Evolutionary conservation across 352 stramenopile species (phyloP).

Genomic region (Phytophthora macrochlamydospora): DNA sequence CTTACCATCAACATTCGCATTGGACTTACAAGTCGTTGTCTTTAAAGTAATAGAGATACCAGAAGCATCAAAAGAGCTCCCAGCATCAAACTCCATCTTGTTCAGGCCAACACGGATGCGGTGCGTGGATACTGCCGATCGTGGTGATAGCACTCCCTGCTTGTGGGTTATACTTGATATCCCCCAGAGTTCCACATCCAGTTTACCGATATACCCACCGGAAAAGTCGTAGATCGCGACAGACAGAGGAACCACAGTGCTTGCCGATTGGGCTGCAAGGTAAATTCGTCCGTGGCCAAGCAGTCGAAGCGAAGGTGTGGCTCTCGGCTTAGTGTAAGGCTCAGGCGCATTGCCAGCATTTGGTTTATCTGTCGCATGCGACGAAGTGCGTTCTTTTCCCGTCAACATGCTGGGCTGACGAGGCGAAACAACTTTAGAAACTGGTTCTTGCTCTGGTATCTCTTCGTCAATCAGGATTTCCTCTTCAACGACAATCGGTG

Average conservation of each 20-base stretch:
- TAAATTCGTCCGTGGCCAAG: slow-evolving; percentile 39
- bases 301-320: slow-evolving; percentile 27
- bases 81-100: slow-evolving; percentile 32
- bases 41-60: slow-evolving; percentile 39
- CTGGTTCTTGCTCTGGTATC: slow-evolving; percentile 12
- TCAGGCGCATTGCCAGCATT: slow-evolving; percentile 3
- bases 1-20: slow-evolving; percentile 7
- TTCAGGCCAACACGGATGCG: slow-evolving; percentile 31
- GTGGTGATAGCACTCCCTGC: slow-evolving; percentile 22
- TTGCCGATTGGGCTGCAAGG: slow-evolving; percentile 22
- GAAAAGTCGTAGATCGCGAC: slow-evolving; percentile 44
- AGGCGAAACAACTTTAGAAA: slow-evolving; percentile 17
- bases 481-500: slow-evolving; percentile 1
- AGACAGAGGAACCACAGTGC: slow-evolving; percentile 20
- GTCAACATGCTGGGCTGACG: slow-evolving; percentile 23
- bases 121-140: slow-evolving; percentile 11
- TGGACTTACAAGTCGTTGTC: slow-evolving; percentile 23
- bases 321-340: slow-evolving; percentile 8
- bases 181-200: slow-evolving; percentile 28
- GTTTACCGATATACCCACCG: slow-evolving; percentile 29
- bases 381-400: slow-evolving; percentile 6
- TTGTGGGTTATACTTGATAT: slow-evolving; percentile 17
- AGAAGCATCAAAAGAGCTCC: slow-evolving; percentile 17
- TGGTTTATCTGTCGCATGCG: slow-evolving; percentile 12
- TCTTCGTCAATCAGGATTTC: slow-evolving; percentile 25